Evolutionary conservation across 495 filamentous ascomycete species (phyloP).

Genomic region (Immersiella caudata): DNA sequence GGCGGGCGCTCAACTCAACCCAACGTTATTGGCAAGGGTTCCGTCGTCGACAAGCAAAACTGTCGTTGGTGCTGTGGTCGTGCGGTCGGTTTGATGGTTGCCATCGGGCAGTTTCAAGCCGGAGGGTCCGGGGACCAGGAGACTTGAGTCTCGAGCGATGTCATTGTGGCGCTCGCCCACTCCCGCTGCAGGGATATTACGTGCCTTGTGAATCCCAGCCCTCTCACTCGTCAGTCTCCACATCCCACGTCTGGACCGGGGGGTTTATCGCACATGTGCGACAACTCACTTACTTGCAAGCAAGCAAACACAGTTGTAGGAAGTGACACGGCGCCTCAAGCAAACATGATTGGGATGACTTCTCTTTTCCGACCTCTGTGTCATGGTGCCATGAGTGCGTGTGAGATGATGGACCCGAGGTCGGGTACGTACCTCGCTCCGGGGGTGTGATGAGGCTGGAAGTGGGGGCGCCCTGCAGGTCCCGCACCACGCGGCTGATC

Average conservation of each 20-base stretch:
- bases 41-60: not conserved
- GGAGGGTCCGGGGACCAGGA: not conserved
- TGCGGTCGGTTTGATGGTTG: not conserved
- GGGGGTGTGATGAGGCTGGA: slow-evolving; percentile 12
- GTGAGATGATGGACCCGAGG: not conserved
- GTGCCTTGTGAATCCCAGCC: slow-evolving; percentile 4
- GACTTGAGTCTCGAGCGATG: not conserved
- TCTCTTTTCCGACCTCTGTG: not conserved
- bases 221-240: slow-evolving; percentile 3
- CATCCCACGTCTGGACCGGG: not conserved
- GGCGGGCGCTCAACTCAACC: not conserved
- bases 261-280: not conserved
- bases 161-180: not conserved
- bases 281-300: not conserved
- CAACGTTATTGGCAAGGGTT: not conserved
- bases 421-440: not conserved
- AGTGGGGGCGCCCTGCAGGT: not conserved
- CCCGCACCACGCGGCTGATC: not conserved
- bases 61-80: not conserved
- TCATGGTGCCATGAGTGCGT: not conserved
- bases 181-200: not conserved
- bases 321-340: not conserved
- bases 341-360: not conserved
- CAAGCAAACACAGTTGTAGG: not conserved
- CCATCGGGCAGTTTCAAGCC: slow-evolving; percentile 6